A percentile compares a stretch with the other conserved stretches of the same genome.
These are phyloP conservation scores for Phaeosphaeria sp. DNA, from an alignment of 2,329 filamentous ascomycete species.

Conservation along the genomic window DNA sequence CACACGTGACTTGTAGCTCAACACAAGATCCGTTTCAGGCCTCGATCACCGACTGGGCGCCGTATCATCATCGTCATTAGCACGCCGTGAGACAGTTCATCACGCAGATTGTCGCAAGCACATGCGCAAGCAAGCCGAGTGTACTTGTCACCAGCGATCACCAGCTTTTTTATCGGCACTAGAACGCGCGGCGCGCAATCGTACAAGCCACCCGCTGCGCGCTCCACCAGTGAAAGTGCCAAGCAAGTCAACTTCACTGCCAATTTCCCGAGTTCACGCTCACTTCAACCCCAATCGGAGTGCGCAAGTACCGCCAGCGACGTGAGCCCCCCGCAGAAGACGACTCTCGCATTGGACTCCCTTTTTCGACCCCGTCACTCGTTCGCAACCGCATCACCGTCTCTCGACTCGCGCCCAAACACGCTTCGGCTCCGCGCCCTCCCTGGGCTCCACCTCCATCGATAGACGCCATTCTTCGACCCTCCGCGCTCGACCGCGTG, in stretches of 20 bases:
- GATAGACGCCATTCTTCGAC: constrained; percentile 23
- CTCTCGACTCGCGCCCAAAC: constrained; percentile 10
- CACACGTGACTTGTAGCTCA: background rate
- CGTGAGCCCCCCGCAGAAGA: constrained; percentile 16
- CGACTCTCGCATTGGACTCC: constrained; percentile 10
- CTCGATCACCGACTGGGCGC: background rate
- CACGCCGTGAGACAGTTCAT: background rate
- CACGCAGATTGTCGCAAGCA: background rate
- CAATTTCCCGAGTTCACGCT: constrained; percentile 42
- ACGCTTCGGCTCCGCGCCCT: constrained; percentile 28
- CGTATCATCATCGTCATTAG: background rate
- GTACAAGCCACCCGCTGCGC: constrained; percentile 35
- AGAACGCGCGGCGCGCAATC: constrained; percentile 17
- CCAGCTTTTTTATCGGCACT: constrained; percentile 4
- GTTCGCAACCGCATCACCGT: constrained; percentile 17
- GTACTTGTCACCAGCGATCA: background rate
- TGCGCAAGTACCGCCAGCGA: constrained; percentile 20
- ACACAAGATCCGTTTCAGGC: constrained; percentile 18
- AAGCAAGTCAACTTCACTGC: constrained; percentile 38
- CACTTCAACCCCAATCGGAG: constrained; percentile 31
- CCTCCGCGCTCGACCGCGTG: constrained; percentile 20
- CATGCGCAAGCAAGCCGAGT: background rate
- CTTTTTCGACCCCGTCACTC: constrained; percentile 19
- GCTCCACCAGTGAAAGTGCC: constrained; percentile 37
- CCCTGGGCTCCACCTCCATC: constrained; percentile 24